Evolutionary conservation across 345 rosid species (phyloP).

Genomic region (Gossypium raimondii): DNA sequence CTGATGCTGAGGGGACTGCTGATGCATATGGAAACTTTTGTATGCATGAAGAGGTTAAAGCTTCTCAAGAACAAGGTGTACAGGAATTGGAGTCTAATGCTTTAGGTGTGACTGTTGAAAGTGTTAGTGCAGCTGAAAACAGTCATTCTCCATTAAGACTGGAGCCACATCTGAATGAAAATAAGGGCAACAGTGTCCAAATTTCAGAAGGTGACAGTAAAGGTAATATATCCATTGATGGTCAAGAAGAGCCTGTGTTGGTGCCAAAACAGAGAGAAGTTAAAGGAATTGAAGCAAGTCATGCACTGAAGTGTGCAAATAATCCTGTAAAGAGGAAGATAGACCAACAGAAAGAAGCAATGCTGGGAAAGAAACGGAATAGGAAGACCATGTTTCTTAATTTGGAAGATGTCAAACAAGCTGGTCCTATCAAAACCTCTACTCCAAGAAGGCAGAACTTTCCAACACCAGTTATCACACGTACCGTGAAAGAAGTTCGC

Average conservation of each 20-base stretch:
- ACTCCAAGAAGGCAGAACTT: conserved; percentile 75
- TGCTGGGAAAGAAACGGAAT: conserved; percentile 95
- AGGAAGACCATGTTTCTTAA: conserved; percentile 90
- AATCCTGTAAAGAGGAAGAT: conserved; percentile 74
- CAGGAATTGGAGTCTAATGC: conserved; percentile 30
- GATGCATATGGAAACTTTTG: conserved; percentile 26
- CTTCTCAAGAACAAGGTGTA: conserved; percentile 31
- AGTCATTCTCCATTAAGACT: conserved; percentile 26
- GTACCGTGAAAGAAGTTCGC: conserved; percentile 76
- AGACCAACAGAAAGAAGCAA: conserved; percentile 89
- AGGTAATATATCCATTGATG: conserved; percentile 33
- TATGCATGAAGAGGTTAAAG: conserved; percentile 32
- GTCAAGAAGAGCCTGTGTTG: conserved; percentile 42
- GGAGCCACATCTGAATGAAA: conserved; percentile 40
- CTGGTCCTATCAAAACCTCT: conserved; percentile 58
- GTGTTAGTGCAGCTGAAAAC: conserved; percentile 32
- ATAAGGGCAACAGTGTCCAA: conserved; percentile 33
- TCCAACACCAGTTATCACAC: conserved; percentile 52
- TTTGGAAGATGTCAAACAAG: conserved; percentile 94
- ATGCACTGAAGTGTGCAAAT: conserved; percentile 66
- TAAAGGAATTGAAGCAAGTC: conserved; percentile 79
- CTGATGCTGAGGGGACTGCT: conserved; percentile 57
- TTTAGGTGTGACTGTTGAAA: conserved; percentile 22
- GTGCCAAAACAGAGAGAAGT: conserved; percentile 63
- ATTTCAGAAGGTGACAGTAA: conserved; percentile 45